Conservation (phyloP, 192 early-diverging fungal genomes). For the Rhizoclosmatium globosum region DNA sequence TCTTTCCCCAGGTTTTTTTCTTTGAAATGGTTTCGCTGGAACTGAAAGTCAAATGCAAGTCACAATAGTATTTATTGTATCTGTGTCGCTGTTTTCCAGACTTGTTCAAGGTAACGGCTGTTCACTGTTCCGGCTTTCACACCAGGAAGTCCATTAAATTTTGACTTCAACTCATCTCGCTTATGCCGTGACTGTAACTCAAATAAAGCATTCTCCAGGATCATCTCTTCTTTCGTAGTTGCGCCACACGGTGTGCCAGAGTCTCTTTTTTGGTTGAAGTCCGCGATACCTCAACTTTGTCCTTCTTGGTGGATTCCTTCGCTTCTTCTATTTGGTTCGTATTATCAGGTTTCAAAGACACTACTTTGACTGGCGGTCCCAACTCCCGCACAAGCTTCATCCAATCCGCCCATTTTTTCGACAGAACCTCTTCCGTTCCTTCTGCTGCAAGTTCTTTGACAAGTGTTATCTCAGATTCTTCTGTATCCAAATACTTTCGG, state of each 20-base stretch:
- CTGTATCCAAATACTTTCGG: not conserved
- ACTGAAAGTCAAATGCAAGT: too few relatives aligned
- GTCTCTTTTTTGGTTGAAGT: not conserved
- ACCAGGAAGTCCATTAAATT: not conserved
- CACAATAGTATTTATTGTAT: too few relatives aligned
- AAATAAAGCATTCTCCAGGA: not conserved
- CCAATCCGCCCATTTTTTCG: not conserved
- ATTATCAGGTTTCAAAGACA: not conserved
- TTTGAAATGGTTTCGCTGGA: too few relatives aligned
- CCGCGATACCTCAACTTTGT: not conserved
- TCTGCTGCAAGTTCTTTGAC: not conserved
- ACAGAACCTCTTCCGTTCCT: not conserved
- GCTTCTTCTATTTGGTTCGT: not conserved
- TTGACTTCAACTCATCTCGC: not conserved
- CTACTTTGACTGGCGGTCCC: not conserved
- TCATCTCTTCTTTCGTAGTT: not conserved
- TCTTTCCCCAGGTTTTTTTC: too few relatives aligned
- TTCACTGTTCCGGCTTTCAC: not conserved
- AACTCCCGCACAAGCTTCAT: not conserved
- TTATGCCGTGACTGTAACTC: not conserved
- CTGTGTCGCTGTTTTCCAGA: not conserved
- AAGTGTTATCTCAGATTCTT: not conserved
- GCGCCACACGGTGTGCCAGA: not conserved
- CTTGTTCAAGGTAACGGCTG: not conserved
- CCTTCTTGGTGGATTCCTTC: not conserved